Conservation (phyloP, 2,329 filamentous ascomycete species). For the Aspergillus novoparasiticus region DNA sequence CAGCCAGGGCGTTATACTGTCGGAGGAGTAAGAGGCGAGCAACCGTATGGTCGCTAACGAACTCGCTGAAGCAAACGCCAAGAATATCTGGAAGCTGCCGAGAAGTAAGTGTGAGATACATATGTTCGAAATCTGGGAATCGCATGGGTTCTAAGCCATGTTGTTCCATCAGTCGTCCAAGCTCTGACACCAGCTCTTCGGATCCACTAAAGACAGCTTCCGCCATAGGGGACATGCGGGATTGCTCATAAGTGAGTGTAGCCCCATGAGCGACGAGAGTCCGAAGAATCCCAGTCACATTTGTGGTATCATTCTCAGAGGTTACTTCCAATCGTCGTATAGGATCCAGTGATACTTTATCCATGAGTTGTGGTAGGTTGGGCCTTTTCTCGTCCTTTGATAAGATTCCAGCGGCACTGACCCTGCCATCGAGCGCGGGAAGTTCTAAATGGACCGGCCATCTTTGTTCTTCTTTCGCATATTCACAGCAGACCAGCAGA, state of each 20-base stretch:
- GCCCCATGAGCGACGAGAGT: background rate
- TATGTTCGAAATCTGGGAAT: background rate
- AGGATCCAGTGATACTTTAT: background rate
- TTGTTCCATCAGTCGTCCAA: background rate
- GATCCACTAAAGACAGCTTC: background rate
- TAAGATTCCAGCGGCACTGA: background rate
- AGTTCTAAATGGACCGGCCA: constrained; percentile 9
- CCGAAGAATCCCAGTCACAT: background rate
- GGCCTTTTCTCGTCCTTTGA: background rate
- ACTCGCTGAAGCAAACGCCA: background rate
- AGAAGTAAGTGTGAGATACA: background rate
- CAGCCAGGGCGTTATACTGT: background rate
- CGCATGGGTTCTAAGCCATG: background rate
- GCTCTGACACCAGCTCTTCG: background rate
- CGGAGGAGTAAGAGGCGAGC: background rate
- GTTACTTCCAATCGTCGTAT: background rate
- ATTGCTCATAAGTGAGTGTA: background rate
- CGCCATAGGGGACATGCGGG: background rate
- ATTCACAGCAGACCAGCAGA: constrained; percentile 14
- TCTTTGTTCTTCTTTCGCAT: constrained; percentile 11
- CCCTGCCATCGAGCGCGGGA: background rate
- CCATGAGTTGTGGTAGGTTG: background rate
- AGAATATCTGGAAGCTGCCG: background rate
- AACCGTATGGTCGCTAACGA: background rate
- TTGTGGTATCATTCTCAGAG: background rate